A percentile compares a stretch with the other conserved stretches of the same genome.
phyloP scores from a whole-genome alignment of 1,139 yeast species.

The Hansenula lynferdii region DNA sequence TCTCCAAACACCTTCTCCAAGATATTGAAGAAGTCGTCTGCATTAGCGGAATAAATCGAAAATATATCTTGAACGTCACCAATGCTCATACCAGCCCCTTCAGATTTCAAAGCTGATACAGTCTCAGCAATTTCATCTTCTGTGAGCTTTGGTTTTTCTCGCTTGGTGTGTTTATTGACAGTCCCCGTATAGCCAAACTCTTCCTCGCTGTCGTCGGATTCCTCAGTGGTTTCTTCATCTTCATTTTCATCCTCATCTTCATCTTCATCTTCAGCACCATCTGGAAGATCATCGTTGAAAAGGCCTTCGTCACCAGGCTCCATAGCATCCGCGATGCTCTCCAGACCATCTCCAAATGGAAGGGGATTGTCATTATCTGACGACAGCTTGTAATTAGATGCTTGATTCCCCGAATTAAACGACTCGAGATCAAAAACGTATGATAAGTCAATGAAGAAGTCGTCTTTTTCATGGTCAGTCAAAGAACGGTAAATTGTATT shows the following conservation, averaged over 20 bases:
- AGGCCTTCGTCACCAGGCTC: slow-evolving; percentile 1
- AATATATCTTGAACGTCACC: slow-evolving; percentile 12
- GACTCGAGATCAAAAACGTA: slow-evolving; percentile 9
- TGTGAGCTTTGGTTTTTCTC: slow-evolving; percentile 1
- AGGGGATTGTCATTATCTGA: no score
- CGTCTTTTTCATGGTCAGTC: slow-evolving; percentile 11
- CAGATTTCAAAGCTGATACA: slow-evolving; percentile 2
- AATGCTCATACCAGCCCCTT: slow-evolving; percentile 4
- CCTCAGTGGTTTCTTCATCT: neutral
- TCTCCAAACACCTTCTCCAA: slow-evolving; percentile 5
- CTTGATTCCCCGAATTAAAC: no score
- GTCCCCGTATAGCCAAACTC: no score
- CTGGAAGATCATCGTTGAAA: neutral
- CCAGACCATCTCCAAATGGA: no score
- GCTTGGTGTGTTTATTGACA: neutral
- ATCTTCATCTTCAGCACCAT: neutral
- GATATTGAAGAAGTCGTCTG: slow-evolving; percentile 7
- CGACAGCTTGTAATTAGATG: no score
- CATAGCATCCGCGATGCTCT: no score
- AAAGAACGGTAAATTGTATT: slow-evolving; percentile 17
- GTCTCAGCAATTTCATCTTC: slow-evolving; percentile 2
- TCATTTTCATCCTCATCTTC: slow-evolving; percentile 1
- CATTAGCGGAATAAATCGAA: slow-evolving; percentile 6
- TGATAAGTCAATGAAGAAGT: slow-evolving; percentile 11
- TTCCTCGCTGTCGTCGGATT: no score